phyloP scores from a whole-genome alignment of 257 asterid species.

The Nicotiana paniculata region DNA sequence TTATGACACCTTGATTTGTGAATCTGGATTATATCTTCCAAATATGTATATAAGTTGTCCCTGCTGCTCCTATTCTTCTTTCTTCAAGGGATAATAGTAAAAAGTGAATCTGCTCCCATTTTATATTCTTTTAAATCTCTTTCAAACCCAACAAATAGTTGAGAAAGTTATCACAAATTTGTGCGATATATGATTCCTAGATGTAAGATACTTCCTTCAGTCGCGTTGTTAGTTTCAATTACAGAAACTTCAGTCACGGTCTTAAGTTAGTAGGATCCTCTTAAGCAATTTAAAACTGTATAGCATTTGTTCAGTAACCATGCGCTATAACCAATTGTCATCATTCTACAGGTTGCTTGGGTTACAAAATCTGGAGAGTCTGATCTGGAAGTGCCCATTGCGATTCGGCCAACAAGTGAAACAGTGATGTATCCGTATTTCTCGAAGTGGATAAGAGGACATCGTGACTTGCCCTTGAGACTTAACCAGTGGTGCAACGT shows the following conservation, averaged over 20 bases:
- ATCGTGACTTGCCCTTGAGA: slow-evolving; percentile 92
- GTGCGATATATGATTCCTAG: background rate
- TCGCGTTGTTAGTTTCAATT: background rate
- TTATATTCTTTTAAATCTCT: background rate
- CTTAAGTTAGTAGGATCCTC: background rate
- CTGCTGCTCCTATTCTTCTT: background rate
- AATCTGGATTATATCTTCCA: background rate
- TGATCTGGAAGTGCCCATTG: slow-evolving; percentile 93
- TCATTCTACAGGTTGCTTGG: slow-evolving; percentile 83
- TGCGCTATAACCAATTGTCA: background rate
- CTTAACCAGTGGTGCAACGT: slow-evolving; percentile 99
- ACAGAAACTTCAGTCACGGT: background rate
- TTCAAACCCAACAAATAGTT: background rate
- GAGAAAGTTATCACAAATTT: background rate
- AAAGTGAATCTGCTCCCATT: background rate
- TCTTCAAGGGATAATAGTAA: background rate
- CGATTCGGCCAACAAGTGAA: slow-evolving; percentile 99
- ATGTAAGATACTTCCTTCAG: background rate
- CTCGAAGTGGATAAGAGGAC: slow-evolving; percentile 99
- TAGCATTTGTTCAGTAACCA: background rate
- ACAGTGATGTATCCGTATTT: slow-evolving; percentile 98
- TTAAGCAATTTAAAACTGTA: background rate
- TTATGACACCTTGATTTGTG: background rate
- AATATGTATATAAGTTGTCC: background rate
- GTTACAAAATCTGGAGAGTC: slow-evolving; percentile 96